Evolutionary conservation across 805 yeast species (phyloP).

Genomic region (Barnettozyma wickerhamii): DNA sequence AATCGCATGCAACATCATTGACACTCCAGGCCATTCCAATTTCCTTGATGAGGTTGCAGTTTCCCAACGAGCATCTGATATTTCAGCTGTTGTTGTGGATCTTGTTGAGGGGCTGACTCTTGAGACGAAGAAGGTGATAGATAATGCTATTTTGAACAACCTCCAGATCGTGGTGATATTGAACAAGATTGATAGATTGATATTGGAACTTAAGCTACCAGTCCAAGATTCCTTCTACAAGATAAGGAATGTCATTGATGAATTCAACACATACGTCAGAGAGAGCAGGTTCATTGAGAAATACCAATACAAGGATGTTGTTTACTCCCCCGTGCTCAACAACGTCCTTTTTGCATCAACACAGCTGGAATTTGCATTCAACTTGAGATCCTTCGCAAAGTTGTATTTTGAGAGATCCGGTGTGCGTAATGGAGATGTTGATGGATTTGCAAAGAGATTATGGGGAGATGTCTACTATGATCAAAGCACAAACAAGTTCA

Average conservation of each 20-base stretch:
- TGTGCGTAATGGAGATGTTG: constrained; percentile 26
- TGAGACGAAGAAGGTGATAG: constrained; percentile 48
- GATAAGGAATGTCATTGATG: constrained; percentile 53
- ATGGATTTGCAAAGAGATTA: constrained; percentile 46
- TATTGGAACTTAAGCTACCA: constrained; percentile 73
- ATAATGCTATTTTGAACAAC: constrained; percentile 45
- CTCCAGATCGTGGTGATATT: constrained; percentile 56
- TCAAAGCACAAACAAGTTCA: constrained; percentile 39
- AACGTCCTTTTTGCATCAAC: constrained; percentile 78
- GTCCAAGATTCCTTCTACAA: constrained; percentile 72
- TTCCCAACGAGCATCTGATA: constrained; percentile 57
- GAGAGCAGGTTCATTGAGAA: constrained; percentile 27
- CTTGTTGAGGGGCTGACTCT: constrained; percentile 75
- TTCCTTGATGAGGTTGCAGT: constrained; percentile 72
- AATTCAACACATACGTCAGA: constrained; percentile 52
- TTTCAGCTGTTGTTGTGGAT: constrained; percentile 71
- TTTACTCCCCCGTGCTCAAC: constrained; percentile 53
- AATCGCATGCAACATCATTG: constrained; percentile 58
- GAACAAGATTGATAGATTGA: constrained; percentile 82
- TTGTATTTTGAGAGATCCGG: constrained; percentile 37
- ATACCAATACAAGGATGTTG: constrained; percentile 23
- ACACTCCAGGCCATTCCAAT: constrained; percentile 90
- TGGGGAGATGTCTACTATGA: constrained; percentile 77
- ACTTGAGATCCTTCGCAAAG: constrained; percentile 58
- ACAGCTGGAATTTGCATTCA: constrained; percentile 57